phyloP scores from a whole-genome alignment of 805 yeast genomes.

The Candida khao-thaluensis region DNA sequence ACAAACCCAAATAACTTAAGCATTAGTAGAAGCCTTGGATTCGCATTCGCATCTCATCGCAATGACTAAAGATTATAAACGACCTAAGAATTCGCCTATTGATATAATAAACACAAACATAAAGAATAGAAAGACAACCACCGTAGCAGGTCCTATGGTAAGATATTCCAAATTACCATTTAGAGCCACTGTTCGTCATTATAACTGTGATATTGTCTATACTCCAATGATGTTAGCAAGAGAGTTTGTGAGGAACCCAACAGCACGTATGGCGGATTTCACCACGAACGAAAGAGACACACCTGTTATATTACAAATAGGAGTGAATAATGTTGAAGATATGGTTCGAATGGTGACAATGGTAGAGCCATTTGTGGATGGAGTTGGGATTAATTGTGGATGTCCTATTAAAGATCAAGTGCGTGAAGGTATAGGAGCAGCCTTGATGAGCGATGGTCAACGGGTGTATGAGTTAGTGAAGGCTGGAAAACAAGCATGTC shows the following conservation, averaged over 20 bases:
- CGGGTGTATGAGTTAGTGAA: slow-evolving; percentile 79
- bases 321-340: slow-evolving; percentile 82
- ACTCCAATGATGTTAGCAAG: slow-evolving; percentile 96
- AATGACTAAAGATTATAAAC: slow-evolving; percentile 16
- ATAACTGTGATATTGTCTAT: slow-evolving; percentile 78
- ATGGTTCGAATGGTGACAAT: slow-evolving; percentile 78
- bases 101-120: slow-evolving; percentile 29
- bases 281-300: slow-evolving; percentile 71
- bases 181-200: slow-evolving; percentile 70
- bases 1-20: too few relatives aligned
- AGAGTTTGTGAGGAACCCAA: slow-evolving; percentile 82
- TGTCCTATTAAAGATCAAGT: slow-evolving; percentile 96
- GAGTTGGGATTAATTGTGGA: slow-evolving; percentile 93
- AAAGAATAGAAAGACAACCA: slow-evolving; percentile 32
- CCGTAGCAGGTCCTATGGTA: slow-evolving; percentile 87
- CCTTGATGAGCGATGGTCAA: slow-evolving; percentile 81
- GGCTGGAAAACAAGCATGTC: slow-evolving; percentile 76
- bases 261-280: slow-evolving; percentile 83
- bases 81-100: slow-evolving; percentile 22
- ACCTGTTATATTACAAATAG: slow-evolving; percentile 84
- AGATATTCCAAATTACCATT: slow-evolving; percentile 93
- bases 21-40: too few relatives aligned
- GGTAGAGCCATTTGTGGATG: slow-evolving; percentile 90
- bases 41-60: slow-evolving; percentile 8
- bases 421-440: slow-evolving; percentile 96